phyloP scores from a whole-genome alignment of 2,329 filamentous ascomycete genomes.

The Cladophialophora exuberans region DNA sequence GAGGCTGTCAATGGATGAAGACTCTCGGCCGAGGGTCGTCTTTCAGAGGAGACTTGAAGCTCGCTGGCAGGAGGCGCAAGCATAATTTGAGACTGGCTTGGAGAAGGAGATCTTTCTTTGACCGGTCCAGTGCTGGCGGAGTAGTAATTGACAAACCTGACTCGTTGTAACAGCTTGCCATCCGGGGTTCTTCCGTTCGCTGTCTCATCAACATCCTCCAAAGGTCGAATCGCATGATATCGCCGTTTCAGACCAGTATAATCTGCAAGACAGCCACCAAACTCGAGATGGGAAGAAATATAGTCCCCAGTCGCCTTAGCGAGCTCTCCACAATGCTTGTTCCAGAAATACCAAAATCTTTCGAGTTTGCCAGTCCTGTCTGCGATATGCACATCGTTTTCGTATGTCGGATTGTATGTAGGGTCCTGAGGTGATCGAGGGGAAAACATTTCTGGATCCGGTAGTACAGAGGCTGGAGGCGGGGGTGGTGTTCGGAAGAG shows the following conservation, averaged over 20 bases:
- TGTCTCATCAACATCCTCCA: slow-evolving; percentile 71
- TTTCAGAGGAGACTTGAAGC: not conserved
- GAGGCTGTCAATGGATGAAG: slow-evolving; percentile 9
- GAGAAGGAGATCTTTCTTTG: slow-evolving; percentile 48
- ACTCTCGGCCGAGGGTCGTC: slow-evolving; percentile 11
- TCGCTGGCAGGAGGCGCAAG: slow-evolving; percentile 11
- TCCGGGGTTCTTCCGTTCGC: slow-evolving; percentile 38
- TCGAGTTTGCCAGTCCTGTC: slow-evolving; percentile 69
- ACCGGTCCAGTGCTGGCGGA: slow-evolving; percentile 77
- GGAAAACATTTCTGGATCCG: slow-evolving; percentile 16
- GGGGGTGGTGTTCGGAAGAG: slow-evolving; percentile 64
- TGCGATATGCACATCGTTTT: slow-evolving; percentile 72
- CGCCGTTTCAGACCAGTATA: slow-evolving; percentile 69
- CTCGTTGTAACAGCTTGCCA: slow-evolving; percentile 45
- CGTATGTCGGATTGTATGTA: slow-evolving; percentile 74
- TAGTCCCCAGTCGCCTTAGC: slow-evolving; percentile 72
- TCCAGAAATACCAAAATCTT: slow-evolving; percentile 72
- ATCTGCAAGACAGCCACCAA: slow-evolving; percentile 79
- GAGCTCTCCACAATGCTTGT: slow-evolving; percentile 77
- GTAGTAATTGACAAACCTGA: slow-evolving; percentile 88
- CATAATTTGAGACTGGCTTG: not conserved
- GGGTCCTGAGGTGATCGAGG: slow-evolving; percentile 45
- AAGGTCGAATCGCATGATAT: slow-evolving; percentile 68
- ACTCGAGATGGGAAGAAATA: slow-evolving; percentile 79
- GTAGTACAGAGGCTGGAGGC: slow-evolving; percentile 1